These are phyloP conservation scores for Fusarium chaquense DNA, from an alignment of 2,329 filamentous ascomycete genomes.

Conservation along the genomic window DNA sequence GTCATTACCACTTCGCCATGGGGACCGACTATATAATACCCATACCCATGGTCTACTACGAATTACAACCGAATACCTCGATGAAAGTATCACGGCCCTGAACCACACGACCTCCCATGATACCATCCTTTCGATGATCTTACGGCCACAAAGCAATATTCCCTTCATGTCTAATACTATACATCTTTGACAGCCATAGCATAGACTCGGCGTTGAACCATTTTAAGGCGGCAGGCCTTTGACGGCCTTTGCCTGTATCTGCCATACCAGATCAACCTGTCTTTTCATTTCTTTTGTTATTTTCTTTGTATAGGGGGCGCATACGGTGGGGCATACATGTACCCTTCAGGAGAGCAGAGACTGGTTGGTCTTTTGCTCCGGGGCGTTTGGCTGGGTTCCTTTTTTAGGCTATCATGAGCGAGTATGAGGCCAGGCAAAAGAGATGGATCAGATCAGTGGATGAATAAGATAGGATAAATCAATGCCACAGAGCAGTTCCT, in stretches of 20 bases:
- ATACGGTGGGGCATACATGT: slow-evolving; percentile 42
- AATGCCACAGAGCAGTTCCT: slow-evolving; percentile 45
- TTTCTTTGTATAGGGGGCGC: slow-evolving; percentile 47
- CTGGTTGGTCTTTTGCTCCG: slow-evolving; percentile 39
- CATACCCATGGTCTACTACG: slow-evolving; percentile 34
- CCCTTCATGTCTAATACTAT: slow-evolving; percentile 48
- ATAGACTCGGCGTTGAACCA: slow-evolving; percentile 53
- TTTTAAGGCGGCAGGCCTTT: slow-evolving; percentile 38
- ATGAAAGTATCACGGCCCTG: slow-evolving; percentile 44
- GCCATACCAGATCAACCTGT: slow-evolving; percentile 43
- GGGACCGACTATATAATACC: slow-evolving; percentile 23
- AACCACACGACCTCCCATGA: slow-evolving; percentile 38
- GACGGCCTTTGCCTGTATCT: slow-evolving; percentile 45
- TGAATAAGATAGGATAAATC: slow-evolving; percentile 40
- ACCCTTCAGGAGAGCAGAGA: slow-evolving; percentile 39
- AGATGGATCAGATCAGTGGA: slow-evolving; percentile 32
- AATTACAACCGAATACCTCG: slow-evolving; percentile 41
- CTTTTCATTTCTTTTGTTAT: slow-evolving; percentile 42
- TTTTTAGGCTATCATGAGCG: slow-evolving; percentile 47
- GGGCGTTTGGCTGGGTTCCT: slow-evolving; percentile 44
- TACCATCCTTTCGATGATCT: slow-evolving; percentile 46
- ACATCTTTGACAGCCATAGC: slow-evolving; percentile 47
- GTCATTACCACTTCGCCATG: slow-evolving; percentile 1
- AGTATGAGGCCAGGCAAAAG: slow-evolving; percentile 45
- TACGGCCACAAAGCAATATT: slow-evolving; percentile 40